Base-by-base conservation (phyloP, 805 yeast species). In the Tetrapisispora nanseiensis region DNA sequence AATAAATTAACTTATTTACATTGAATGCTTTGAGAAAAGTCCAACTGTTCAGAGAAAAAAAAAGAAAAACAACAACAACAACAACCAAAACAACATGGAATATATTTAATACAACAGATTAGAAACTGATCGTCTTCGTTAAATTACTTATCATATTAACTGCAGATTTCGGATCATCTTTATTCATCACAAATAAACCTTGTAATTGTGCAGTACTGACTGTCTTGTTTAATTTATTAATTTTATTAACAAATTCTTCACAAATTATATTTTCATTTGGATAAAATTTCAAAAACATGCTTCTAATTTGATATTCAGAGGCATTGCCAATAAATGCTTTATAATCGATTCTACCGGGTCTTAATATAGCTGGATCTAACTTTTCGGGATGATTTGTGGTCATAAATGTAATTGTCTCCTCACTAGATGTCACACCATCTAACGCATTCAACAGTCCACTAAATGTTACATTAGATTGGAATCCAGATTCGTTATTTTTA, bases 361-460 rank as follows among this genome's bases (percentile, higher is more conserved):
- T 73, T 59, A 92, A 66, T 34, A 92, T 72, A 0, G 98, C 98
- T 1, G 96, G 86, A 55, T 92, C 98, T 30, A 92, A 68, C 48
- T 77, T 77, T 48, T 92, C 97, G 0, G 97, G 96, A 57, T 92
- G 98, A 62, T 92, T 92, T 18, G 98, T 90, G 18, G 98, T 92
- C 98, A 92, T 92, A 63, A 92, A 92, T 0, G 97, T 90, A 27
- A 92, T 72, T 36, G 95, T 82, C 57, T 92, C 97, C 57, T 92
- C 98, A 1, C 97, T 95, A 23, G 95, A 85, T 3, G 97, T 92
- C 15, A 92, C 97, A 37, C 98, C 98, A 61, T 92, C 98, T 37
- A 92, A 69, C 0, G 98, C 95, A 59, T 92, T 92, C 46, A 92
- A 67, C 36, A 92, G 69, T 0, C 98, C 98, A 43, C 95, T 85